phyloP scores from a whole-genome alignment of 1,284 basidiomycete genomes.

The Stereum hirsutum region DNA sequence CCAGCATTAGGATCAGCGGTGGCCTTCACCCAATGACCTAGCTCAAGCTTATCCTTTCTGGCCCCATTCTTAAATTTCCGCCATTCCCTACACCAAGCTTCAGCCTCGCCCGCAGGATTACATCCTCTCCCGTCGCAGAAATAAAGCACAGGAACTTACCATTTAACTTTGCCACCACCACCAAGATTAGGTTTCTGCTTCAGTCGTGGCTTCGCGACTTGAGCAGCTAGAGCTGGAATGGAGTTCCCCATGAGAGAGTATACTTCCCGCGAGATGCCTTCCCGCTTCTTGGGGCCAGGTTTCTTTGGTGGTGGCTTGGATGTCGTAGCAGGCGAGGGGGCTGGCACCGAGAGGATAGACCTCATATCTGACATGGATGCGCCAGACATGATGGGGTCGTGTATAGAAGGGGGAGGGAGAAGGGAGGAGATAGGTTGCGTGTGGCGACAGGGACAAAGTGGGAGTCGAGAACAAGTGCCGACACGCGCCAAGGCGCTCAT shows the following conservation, averaged over 20 bases:
- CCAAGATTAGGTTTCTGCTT: constrained; percentile 78
- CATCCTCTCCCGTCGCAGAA: too few species aligned
- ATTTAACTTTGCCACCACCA: constrained; percentile 52
- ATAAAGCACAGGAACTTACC: constrained; percentile 28
- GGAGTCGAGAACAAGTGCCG: too few species aligned
- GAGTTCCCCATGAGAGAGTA: constrained; percentile 92
- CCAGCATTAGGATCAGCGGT: constrained; percentile 43
- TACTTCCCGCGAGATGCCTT: constrained; percentile 89
- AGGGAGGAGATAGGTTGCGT: background rate
- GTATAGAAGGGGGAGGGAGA: background rate
- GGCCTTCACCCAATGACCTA: constrained; percentile 67
- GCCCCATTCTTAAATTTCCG: constrained; percentile 61
- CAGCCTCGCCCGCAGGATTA: too few species aligned
- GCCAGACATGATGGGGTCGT: constrained; percentile 42
- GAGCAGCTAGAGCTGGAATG: constrained; percentile 72
- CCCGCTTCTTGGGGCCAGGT: constrained; percentile 52
- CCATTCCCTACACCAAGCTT: constrained; percentile 55
- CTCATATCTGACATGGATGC: constrained; percentile 75
- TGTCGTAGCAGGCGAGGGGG: constrained; percentile 26
- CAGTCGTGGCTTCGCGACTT: constrained; percentile 73
- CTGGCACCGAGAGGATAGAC: constrained; percentile 61
- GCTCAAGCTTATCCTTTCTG: constrained; percentile 46
- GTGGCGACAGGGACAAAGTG: too few species aligned
- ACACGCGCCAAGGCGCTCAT: too few species aligned
- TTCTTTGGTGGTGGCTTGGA: constrained; percentile 29